phyloP scores from a whole-genome alignment of 495 filamentous ascomycete genomes.

The Daldinia grandis region DNA sequence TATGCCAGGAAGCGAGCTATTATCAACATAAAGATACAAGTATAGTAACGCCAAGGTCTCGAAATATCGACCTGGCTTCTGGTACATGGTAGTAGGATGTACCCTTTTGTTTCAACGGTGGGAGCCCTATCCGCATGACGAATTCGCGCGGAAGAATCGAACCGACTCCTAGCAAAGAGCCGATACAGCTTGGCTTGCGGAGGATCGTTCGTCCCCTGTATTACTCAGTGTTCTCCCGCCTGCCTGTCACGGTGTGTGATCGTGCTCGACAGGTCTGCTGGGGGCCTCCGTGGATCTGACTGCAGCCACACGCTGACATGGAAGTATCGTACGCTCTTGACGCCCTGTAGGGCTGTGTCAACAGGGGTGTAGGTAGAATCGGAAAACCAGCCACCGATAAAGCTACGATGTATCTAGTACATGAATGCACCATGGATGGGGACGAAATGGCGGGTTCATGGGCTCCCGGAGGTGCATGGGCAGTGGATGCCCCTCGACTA shows the following conservation, averaged over 20 bases:
- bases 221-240: constrained; percentile 1
- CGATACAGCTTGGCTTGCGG: constrained; percentile 7
- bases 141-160: constrained; percentile 29
- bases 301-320: constrained; percentile 30
- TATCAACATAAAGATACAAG: constrained; percentile 8
- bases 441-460: constrained; percentile 25
- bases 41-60: constrained; percentile 33
- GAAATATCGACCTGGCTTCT: constrained; percentile 22
- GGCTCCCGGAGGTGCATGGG: constrained; percentile 20
- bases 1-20: constrained; percentile 17
- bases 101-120: constrained; percentile 14
- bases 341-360: constrained; percentile 42
- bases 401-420: constrained; percentile 14
- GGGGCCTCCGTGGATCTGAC: constrained; percentile 6
- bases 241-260: constrained; percentile 26
- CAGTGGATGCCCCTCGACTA: constrained; percentile 6
- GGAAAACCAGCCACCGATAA: constrained; percentile 19
- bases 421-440: not conserved
- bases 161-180: constrained; percentile 25
- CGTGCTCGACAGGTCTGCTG: constrained; percentile 12
- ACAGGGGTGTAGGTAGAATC: constrained; percentile 26
- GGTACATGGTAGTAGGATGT: constrained; percentile 14
- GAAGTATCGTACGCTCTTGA: constrained; percentile 23
- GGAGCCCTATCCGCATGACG: constrained; percentile 21
- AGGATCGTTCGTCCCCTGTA: constrained; percentile 29